phyloP scores from a whole-genome alignment of 2,329 filamentous ascomycete genomes.

The Pseudogymnoascus sp. region DNA sequence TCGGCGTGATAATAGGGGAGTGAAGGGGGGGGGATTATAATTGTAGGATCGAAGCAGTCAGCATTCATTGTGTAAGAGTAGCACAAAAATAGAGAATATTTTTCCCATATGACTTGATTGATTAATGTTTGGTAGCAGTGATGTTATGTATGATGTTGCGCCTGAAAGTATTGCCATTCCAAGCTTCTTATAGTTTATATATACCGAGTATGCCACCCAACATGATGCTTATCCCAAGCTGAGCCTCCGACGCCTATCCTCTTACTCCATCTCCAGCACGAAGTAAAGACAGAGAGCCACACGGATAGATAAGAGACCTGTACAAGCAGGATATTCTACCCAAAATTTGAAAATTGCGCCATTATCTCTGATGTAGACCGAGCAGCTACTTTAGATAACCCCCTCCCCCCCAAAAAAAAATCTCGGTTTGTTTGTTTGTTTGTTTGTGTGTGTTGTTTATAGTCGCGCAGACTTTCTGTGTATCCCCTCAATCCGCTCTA shows the following conservation, averaged over 20 bases:
- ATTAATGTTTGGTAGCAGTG: background rate
- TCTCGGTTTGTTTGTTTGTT: constrained; percentile 1
- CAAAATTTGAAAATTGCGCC: constrained; percentile 8
- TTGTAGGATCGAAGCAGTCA: background rate
- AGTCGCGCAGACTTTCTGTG: background rate
- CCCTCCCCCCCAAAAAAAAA: too few species aligned
- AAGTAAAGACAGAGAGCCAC: background rate
- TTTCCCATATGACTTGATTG: background rate
- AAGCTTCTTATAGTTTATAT: background rate
- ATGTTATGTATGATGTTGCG: background rate
- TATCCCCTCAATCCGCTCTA: background rate
- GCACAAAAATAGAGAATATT: background rate
- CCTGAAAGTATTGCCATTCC: background rate
- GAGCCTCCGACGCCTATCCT: background rate
- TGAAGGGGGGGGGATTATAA: background rate
- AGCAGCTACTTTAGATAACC: constrained; percentile 4
- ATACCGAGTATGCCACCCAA: background rate
- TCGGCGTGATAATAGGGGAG: background rate
- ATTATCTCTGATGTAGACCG: constrained; percentile 3
- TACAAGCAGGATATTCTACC: background rate
- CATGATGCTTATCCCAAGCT: background rate
- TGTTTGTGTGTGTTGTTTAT: background rate
- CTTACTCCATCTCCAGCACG: background rate
- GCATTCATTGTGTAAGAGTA: constrained; percentile 5
- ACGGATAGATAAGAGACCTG: background rate